phyloP scores from a whole-genome alignment of 2,329 filamentous ascomycete species.

The Colletotrichum tabaci region DNA sequence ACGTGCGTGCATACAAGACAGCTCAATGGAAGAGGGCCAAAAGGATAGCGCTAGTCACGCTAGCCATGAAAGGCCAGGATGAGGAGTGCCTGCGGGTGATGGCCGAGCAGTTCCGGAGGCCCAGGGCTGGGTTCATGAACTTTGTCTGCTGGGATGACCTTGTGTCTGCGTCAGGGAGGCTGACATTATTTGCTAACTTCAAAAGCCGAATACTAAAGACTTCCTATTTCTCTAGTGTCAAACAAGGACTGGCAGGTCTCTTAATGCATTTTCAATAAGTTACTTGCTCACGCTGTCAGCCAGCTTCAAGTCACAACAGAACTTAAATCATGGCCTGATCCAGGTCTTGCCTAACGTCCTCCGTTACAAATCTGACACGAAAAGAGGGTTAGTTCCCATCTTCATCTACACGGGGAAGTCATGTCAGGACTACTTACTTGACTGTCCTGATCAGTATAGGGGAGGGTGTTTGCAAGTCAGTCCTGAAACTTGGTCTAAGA shows the following conservation, averaged over 20 bases:
- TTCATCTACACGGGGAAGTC: background rate
- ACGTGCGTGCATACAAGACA: no score
- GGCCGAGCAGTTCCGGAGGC: no score
- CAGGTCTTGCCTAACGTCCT: slow-evolving; percentile 5
- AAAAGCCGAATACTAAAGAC: slow-evolving; percentile 1
- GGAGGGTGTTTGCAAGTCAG: no score
- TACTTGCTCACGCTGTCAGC: slow-evolving; percentile 3
- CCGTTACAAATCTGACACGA: background rate
- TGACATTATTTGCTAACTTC: slow-evolving; percentile 10
- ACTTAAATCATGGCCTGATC: background rate
- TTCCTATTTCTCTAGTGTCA: slow-evolving; percentile 15
- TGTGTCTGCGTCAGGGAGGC: no score
- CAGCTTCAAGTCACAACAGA: slow-evolving; percentile 2
- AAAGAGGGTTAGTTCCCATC: background rate
- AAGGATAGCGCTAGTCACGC: no score
- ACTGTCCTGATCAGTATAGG: no score
- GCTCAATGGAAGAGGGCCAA: no score
- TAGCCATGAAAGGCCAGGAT: no score
- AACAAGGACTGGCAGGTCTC: slow-evolving; percentile 11
- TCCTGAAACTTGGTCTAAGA: no score
- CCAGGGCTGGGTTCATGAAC: no score
- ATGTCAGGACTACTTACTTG: background rate
- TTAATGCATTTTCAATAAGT: slow-evolving; percentile 7
- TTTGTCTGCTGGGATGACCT: no score
- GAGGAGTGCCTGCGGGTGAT: no score